Percentiles rank a stretch among this genome's conserved stretches.
Evolutionary conservation across 345 rosid species (phyloP).

Genomic region (Geranium rotundifolium): DNA sequence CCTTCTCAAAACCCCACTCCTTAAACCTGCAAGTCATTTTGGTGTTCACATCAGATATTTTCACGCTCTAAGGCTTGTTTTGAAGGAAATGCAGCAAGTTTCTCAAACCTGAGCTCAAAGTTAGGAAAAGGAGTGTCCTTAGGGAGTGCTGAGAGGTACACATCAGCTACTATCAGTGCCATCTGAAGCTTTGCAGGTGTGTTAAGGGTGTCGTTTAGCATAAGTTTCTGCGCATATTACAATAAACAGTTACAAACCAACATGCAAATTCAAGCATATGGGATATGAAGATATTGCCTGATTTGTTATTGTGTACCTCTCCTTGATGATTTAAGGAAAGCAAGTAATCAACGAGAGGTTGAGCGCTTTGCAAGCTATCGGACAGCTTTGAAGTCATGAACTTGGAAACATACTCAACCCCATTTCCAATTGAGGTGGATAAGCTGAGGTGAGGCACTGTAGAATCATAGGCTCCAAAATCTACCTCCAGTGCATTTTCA

Average conservation of each 20-base stretch:
- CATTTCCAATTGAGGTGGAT: constrained; percentile 75
- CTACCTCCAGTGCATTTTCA: constrained; percentile 71
- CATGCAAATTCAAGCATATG: too few relatives aligned
- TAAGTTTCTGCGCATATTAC: constrained; percentile 39
- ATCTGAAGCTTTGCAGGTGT: constrained; percentile 51
- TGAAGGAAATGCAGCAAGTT: too few relatives aligned
- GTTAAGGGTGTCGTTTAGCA: constrained; percentile 53
- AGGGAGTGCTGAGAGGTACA: constrained; percentile 32
- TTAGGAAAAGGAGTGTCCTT: constrained; percentile 45
- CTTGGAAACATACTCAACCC: constrained; percentile 53
- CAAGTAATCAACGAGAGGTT: constrained; percentile 50
- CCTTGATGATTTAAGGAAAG: constrained; percentile 55
- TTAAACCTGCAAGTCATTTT: constrained; percentile 45
- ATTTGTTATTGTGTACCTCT: constrained; percentile 32
- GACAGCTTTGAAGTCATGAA: constrained; percentile 44
- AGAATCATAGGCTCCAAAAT: constrained; percentile 70
- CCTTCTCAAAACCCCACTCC: constrained; percentile 90
- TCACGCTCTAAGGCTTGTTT: too few relatives aligned
- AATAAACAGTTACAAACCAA: too few relatives aligned
- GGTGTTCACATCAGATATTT: too few relatives aligned
- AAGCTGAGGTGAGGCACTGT: constrained; percentile 52
- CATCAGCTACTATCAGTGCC: constrained; percentile 44
- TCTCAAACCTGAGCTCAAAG: constrained; percentile 35
- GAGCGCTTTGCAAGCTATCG: constrained; percentile 6
- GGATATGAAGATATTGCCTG: too few relatives aligned